Conservation (phyloP, 2,329 filamentous ascomycete genomes). For the Spiromastix sp. region DNA sequence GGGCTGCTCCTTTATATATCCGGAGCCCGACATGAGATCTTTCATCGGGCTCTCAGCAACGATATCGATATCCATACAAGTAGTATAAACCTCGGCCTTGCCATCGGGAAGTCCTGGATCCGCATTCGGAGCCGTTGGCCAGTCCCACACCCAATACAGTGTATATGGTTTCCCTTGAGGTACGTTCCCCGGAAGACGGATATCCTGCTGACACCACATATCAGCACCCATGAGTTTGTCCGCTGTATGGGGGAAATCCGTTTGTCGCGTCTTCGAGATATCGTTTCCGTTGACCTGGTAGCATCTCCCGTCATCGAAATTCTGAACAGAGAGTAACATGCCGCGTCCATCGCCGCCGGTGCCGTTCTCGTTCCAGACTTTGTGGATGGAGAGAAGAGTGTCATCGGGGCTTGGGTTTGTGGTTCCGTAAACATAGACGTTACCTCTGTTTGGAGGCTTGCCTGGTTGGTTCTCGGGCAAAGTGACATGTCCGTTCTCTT, state of each 20-base stretch:
- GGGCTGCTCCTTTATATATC: slow-evolving; percentile 24
- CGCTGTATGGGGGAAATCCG: slow-evolving; percentile 41
- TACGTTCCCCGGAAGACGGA: slow-evolving; percentile 60
- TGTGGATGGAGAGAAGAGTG: slow-evolving; percentile 54
- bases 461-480: slow-evolving; percentile 44
- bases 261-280: slow-evolving; percentile 51
- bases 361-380: slow-evolving; percentile 68
- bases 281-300: slow-evolving; percentile 60
- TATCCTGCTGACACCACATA: slow-evolving; percentile 70
- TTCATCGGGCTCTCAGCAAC: slow-evolving; percentile 12
- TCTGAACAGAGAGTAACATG: slow-evolving; percentile 61
- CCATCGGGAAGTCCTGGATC: slow-evolving; percentile 29
- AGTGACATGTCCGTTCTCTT: slow-evolving; percentile 69
- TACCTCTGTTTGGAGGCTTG: slow-evolving; percentile 57
- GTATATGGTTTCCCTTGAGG: slow-evolving; percentile 59
- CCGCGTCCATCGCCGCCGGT: slow-evolving; percentile 72
- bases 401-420: slow-evolving; percentile 48
- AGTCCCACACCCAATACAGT: slow-evolving; percentile 96
- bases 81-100: slow-evolving; percentile 38
- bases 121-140: slow-evolving; percentile 49
- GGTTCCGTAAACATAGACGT: slow-evolving; percentile 67
- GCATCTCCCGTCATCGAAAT: slow-evolving; percentile 86
- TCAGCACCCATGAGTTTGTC: slow-evolving; percentile 47
- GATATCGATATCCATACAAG: slow-evolving; percentile 40
- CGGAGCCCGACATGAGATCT: slow-evolving; percentile 5